These are phyloP conservation scores for Pseudogymnoascus sp. DNA, from an alignment of 2,329 filamentous ascomycete species.

Conservation along the genomic window DNA sequence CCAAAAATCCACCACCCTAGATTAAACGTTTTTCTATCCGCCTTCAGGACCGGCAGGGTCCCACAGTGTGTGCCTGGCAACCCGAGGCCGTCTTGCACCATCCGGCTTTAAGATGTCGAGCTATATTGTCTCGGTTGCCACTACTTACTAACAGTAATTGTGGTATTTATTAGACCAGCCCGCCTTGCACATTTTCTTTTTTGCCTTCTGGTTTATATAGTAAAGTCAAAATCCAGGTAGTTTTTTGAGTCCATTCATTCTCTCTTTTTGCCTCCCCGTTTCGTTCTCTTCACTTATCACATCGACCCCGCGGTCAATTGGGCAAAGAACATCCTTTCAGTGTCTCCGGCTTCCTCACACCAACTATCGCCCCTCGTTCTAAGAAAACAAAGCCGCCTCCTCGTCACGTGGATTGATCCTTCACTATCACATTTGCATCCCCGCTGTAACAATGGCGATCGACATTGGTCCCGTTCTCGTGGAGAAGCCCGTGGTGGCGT, in stretches of 20 bases:
- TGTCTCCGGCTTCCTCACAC: neutral
- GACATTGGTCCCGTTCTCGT: neutral
- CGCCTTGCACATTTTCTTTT: neutral
- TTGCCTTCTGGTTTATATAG: neutral
- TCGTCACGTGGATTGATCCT: neutral
- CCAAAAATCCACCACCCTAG: neutral
- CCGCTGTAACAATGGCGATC: neutral
- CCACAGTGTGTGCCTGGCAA: constrained; percentile 5
- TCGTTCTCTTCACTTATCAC: neutral
- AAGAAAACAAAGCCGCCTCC: neutral
- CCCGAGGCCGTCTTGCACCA: constrained; percentile 6
- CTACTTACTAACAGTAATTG: constrained; percentile 1
- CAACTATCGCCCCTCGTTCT: neutral
- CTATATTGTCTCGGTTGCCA: constrained; percentile 6
- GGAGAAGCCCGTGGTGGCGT: neutral
- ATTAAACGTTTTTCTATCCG: neutral
- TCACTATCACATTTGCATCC: neutral
- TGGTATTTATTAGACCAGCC: constrained; percentile 4
- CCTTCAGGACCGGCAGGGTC: neutral
- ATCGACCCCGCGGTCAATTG: neutral
- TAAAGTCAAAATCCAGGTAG: neutral
- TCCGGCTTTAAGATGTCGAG: neutral
- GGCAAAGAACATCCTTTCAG: neutral
- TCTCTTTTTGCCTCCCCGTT: neutral
- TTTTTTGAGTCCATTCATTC: constrained; percentile 7